Percentiles rank a stretch among this genome's conserved stretches.
Conservation (phyloP, 768 basidiomycete genomes). For the Fibroporia radiculosa region DNA sequence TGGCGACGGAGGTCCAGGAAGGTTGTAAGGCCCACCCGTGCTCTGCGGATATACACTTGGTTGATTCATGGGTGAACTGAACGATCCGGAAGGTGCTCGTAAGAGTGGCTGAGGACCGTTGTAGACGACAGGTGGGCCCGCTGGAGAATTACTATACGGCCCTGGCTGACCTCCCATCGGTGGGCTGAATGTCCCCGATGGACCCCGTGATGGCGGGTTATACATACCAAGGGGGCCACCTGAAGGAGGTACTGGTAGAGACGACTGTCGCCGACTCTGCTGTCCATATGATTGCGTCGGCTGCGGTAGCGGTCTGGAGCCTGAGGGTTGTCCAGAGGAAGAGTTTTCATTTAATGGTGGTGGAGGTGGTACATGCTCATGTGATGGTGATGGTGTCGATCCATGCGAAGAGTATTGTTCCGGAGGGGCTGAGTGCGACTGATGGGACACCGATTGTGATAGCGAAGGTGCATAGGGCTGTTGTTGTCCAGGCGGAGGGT, state of each 20-base stretch:
- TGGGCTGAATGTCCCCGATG: slow-evolving; percentile 1
- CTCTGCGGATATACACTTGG: background rate
- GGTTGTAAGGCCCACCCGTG: background rate
- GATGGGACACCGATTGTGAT: slow-evolving; percentile 18
- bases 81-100: slow-evolving; percentile 2
- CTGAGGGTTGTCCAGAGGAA: slow-evolving; percentile 19
- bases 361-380: slow-evolving; percentile 24
- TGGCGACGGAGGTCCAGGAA: background rate
- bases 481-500: slow-evolving; percentile 27
- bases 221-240: slow-evolving; percentile 8
- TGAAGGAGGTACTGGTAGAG: slow-evolving; percentile 15
- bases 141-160: background rate
- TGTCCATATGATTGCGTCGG: slow-evolving; percentile 6
- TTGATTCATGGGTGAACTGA: background rate
- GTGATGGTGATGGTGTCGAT: slow-evolving; percentile 22
- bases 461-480: slow-evolving; percentile 28
- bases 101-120: background rate
- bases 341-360: slow-evolving; percentile 26
- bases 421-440: slow-evolving; percentile 26
- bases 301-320: slow-evolving; percentile 16
- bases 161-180: background rate
- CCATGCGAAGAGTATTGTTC: slow-evolving; percentile 17
- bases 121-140: background rate
- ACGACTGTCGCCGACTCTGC: slow-evolving; percentile 13
- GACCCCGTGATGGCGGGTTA: slow-evolving; percentile 6